Evolutionary conservation across 1,139 yeast species (phyloP).

Genomic region (Blastobotrys elegans): DNA sequence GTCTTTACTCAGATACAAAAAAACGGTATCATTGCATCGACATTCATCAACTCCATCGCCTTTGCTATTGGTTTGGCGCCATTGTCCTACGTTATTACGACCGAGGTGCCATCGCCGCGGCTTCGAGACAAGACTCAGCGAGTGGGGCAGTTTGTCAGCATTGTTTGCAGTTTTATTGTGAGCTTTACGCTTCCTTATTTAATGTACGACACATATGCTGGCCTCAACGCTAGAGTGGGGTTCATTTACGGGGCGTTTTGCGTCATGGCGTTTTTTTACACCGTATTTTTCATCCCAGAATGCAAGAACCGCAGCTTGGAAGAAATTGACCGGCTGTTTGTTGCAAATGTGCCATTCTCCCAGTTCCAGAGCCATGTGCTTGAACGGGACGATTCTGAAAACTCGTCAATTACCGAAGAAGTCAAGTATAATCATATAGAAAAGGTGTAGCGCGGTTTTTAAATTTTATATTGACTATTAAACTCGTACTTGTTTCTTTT

Average conservation of each 20-base stretch:
- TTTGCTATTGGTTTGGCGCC: constrained; percentile 13
- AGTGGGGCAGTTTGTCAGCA: constrained; percentile 12
- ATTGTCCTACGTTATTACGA: constrained; percentile 12
- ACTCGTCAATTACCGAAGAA: no score
- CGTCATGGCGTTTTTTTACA: constrained; percentile 26
- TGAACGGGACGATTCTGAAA: no score
- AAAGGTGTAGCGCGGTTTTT: no score
- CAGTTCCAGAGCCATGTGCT: constrained; percentile 1
- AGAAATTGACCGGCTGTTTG: constrained; percentile 44
- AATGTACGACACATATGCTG: constrained; percentile 37
- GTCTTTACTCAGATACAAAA: background rate
- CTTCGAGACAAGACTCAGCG: constrained; percentile 12
- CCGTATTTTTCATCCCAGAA: constrained; percentile 44
- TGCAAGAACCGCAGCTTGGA: constrained; percentile 39
- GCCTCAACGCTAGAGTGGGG: constrained; percentile 19
- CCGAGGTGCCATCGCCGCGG: constrained; percentile 11
- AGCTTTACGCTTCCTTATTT: constrained; percentile 48
- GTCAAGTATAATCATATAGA: no score
- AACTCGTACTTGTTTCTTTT: no score
- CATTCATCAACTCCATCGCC: background rate
- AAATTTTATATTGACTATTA: no score
- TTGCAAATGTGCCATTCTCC: constrained; percentile 2
- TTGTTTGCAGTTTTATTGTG: constrained; percentile 54
- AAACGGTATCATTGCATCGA: constrained; percentile 5
- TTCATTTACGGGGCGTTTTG: constrained; percentile 14